Evolutionary conservation across 1,284 basidiomycete species (phyloP), one percentile per base, ranked within the genome.

Genomic region (Paramarasmius palmivorus): DNA sequence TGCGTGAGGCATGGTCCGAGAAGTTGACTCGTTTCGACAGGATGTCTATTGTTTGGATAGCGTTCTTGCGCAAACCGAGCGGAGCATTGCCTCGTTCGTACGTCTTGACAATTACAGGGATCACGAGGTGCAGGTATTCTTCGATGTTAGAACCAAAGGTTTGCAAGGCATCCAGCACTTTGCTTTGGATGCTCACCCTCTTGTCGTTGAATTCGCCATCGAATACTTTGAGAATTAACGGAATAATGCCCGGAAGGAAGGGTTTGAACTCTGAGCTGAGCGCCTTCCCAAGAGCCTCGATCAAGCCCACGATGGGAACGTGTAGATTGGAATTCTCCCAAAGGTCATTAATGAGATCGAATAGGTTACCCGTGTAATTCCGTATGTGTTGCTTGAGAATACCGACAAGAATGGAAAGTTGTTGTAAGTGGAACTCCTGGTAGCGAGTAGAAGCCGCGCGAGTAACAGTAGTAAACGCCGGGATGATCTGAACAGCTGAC

Each of bases 381-480:
- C 97, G 89, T 54, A 99, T 90, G 68, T 99, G 97, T 70, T 98
- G 95, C 73, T 96, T 97, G 77, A 99, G 95, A 68, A 99, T 98
- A 25, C 90, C 87, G 55, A 99, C 92, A 45, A 99, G 83, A 63
- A 98, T 96, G 10, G 95, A 93, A 20, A 99, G 84, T 69, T 99
- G 95, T 67, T 98, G 93, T 56, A 98, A 79, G 74, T 98, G 95
- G 66, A 95, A 96, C 53, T 96, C 95, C 70, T 97, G 93, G 35
- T 93, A 74, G 10, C 90, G 80, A 32, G 94, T 89, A 0, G 88
- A 82, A 34, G 92, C 92, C 38, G 81, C 86, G 25, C 92, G 84
- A 25, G 96, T 93, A 34, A 98, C 96, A 44, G 82, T 76, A 23
- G 97, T 84, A 72, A 99, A 98, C 0, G 95, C 97, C 1, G 97